Percentiles rank a stretch among this genome's conserved stretches.
phyloP scores from a whole-genome alignment of 495 filamentous ascomycete genomes.

The Penicillium diatomitis region DNA sequence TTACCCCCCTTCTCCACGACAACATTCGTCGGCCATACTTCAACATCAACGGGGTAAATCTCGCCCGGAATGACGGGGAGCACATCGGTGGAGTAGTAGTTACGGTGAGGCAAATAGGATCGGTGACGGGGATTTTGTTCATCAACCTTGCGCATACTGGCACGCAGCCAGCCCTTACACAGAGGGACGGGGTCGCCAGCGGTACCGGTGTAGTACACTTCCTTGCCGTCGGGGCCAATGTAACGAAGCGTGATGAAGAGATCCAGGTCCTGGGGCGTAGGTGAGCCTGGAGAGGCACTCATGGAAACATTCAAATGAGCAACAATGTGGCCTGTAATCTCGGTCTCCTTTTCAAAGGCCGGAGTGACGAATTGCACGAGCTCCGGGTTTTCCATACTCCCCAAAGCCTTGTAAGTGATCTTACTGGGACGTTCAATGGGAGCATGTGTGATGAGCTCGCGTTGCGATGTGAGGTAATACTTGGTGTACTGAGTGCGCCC shows the following conservation, averaged over 20 bases:
- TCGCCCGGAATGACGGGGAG: slow-evolving; percentile 43
- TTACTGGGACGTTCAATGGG: slow-evolving; percentile 13
- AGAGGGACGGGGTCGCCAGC: slow-evolving; percentile 35
- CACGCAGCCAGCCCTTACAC: slow-evolving; percentile 13
- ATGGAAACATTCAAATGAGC: slow-evolving; percentile 53
- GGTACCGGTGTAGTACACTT: slow-evolving; percentile 52
- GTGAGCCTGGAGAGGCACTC: slow-evolving; percentile 25
- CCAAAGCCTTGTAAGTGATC: slow-evolving; percentile 47
- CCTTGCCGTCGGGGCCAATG: slow-evolving; percentile 43
- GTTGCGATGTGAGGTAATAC: slow-evolving; percentile 40
- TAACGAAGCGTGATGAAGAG: slow-evolving; percentile 56
- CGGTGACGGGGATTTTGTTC: slow-evolving; percentile 38
- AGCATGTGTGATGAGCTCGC: slow-evolving; percentile 17
- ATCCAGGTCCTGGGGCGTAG: slow-evolving; percentile 47
- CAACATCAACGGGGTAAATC: slow-evolving; percentile 55
- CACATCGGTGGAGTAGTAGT: slow-evolving; percentile 51
- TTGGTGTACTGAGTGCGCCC: slow-evolving; percentile 49
- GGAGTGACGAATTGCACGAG: slow-evolving; percentile 44
- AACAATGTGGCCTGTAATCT: slow-evolving; percentile 58
- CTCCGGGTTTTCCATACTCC: slow-evolving; percentile 36
- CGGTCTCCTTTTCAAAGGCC: slow-evolving; percentile 47
- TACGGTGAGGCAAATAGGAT: slow-evolving; percentile 46
- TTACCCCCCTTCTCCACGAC: slow-evolving; percentile 40
- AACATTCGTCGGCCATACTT: slow-evolving; percentile 63
- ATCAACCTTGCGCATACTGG: slow-evolving; percentile 36